Evolutionary conservation across 78 protist species (phyloP).

Genomic region (Guillardia theta): DNA sequence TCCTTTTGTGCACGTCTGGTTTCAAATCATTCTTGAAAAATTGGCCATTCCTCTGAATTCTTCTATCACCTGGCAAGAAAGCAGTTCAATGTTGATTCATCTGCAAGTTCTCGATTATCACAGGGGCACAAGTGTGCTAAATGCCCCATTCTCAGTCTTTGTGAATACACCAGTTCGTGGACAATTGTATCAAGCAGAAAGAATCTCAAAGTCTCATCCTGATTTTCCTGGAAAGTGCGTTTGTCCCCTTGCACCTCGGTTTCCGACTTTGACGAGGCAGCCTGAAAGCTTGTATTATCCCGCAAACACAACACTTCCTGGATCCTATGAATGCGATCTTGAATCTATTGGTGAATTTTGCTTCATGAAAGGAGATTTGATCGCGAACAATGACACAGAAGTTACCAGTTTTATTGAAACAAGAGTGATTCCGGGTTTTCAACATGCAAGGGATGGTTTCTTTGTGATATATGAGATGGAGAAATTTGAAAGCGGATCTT

Average conservation of each 20-base stretch:
- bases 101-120: neutral
- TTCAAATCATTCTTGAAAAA: neutral
- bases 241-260: neutral
- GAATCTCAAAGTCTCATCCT: neutral
- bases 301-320: neutral
- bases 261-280: neutral
- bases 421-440: neutral
- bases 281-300: neutral
- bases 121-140: neutral
- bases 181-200: neutral
- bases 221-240: neutral
- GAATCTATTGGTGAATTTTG: neutral
- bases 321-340: neutral
- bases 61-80: neutral
- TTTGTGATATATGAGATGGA: neutral
- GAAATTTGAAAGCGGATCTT: neutral
- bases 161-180: neutral
- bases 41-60: neutral
- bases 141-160: neutral
- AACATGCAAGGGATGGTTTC: neutral
- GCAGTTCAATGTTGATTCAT: neutral
- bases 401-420: neutral
- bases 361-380: neutral
- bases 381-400: neutral
- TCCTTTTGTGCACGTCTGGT: neutral